Conservation (phyloP, 2,329 filamentous ascomycete species). For the Tolypocladium tropicale region DNA sequence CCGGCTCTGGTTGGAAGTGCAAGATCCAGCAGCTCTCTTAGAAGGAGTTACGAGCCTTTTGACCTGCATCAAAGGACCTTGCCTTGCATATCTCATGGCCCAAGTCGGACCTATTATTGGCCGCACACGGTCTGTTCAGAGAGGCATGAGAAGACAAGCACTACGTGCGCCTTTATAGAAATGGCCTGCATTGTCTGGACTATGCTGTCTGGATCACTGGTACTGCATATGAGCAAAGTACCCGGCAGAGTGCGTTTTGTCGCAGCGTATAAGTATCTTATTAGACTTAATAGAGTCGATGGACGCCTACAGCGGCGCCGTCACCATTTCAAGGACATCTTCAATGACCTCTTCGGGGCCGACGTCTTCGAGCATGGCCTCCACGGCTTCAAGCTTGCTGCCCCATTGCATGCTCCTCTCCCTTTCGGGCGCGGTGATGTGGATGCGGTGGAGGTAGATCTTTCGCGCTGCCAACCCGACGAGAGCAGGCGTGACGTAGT, state of each 20-base stretch:
- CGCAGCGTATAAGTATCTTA: not conserved
- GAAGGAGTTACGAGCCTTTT: constrained; percentile 8
- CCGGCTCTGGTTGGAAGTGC: constrained; percentile 83
- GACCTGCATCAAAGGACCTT: not conserved
- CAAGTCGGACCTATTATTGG: not conserved
- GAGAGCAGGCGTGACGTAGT: constrained; percentile 75
- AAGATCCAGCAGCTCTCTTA: constrained; percentile 67
- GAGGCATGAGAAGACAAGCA: not conserved
- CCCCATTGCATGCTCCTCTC: constrained; percentile 94
- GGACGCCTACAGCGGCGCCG: constrained; percentile 31
- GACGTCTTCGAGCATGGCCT: constrained; percentile 51
- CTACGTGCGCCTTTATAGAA: not conserved
- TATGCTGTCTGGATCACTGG: not conserved
- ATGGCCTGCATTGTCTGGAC: not conserved
- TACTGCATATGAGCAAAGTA: not conserved
- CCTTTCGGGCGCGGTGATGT: constrained; percentile 55
- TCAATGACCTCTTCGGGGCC: constrained; percentile 54
- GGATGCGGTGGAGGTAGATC: constrained; percentile 76
- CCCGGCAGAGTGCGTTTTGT: not conserved
- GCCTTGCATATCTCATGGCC: not conserved
- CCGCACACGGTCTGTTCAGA: not conserved
- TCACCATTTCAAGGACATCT: constrained; percentile 49
- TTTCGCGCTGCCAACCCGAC: constrained; percentile 76
- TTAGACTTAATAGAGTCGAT: constrained; percentile 4
- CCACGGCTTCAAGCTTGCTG: constrained; percentile 62